These are phyloP conservation scores for Parsonsia alboflavescens DNA, from an alignment of 257 asterid genomes.

Conservation along the genomic window DNA sequence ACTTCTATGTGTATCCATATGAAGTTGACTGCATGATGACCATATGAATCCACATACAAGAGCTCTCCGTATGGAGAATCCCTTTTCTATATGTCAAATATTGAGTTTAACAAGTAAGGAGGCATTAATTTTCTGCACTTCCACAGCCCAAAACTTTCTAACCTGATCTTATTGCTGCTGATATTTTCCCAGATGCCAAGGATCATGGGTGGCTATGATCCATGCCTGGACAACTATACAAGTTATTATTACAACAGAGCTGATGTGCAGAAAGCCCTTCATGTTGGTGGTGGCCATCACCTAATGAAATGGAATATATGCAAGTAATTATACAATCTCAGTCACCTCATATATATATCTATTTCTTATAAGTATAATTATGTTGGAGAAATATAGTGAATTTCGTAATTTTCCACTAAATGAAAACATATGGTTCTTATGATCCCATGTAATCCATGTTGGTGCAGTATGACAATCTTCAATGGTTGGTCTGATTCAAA, in stretches of 20 bases:
- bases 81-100: background rate
- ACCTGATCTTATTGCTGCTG: background rate
- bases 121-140: background rate
- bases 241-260: slow-evolving; percentile 55
- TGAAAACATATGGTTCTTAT: background rate
- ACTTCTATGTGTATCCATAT: no score
- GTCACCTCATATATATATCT: no score
- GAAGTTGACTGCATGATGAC: no score
- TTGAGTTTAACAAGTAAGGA: no score
- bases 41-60: no score
- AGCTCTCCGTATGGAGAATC: no score
- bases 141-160: background rate
- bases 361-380: background rate
- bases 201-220: slow-evolving; percentile 76
- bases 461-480: slow-evolving; percentile 64
- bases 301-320: slow-evolving; percentile 73
- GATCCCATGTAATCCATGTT: background rate
- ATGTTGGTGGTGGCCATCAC: slow-evolving; percentile 48
- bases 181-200: slow-evolving; percentile 52
- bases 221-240: slow-evolving; percentile 81
- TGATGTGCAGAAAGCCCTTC: slow-evolving; percentile 84
- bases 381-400: background rate
- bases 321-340: slow-evolving; percentile 46
- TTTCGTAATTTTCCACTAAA: background rate
- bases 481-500: slow-evolving; percentile 46